phyloP scores from a whole-genome alignment of 257 asterid genomes.

The Euphrasia confusa region DNA sequence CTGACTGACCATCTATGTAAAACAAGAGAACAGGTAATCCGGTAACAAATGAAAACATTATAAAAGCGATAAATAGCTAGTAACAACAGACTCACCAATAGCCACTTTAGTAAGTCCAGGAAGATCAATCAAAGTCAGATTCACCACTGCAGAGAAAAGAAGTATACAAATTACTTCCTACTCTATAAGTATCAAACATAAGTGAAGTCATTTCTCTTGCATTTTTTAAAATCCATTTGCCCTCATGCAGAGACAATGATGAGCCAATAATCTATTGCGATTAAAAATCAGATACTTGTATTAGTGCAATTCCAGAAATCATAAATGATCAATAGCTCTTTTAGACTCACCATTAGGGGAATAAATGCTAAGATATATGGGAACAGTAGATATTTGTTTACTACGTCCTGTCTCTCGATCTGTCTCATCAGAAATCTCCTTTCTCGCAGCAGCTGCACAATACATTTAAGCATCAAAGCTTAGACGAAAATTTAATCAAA shows the following conservation, averaged over 20 bases:
- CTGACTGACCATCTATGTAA: slow-evolving; percentile 55
- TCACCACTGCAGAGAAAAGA: slow-evolving; percentile 47
- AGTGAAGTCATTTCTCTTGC: slow-evolving; percentile 2
- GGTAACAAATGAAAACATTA: slow-evolving; percentile 13
- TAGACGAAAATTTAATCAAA: background rate
- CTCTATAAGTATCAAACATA: slow-evolving; percentile 15
- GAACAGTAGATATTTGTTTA: slow-evolving; percentile 60
- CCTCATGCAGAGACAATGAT: slow-evolving; percentile 11
- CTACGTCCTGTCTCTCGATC: slow-evolving; percentile 72
- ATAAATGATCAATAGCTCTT: slow-evolving; percentile 5
- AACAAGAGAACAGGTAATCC: slow-evolving; percentile 10
- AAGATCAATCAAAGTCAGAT: slow-evolving; percentile 64
- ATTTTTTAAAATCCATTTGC: slow-evolving; percentile 10
- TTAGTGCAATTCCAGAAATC: slow-evolving; percentile 8
- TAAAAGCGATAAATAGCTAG: background rate
- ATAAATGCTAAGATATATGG: slow-evolving; percentile 65
- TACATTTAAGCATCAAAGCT: slow-evolving; percentile 13
- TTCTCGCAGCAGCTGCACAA: slow-evolving; percentile 56
- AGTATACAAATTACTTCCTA: slow-evolving; percentile 20
- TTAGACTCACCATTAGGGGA: slow-evolving; percentile 58
- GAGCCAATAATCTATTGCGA: background rate
- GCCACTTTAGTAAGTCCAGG: slow-evolving; percentile 73
- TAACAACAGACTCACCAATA: slow-evolving; percentile 40
- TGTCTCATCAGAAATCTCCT: slow-evolving; percentile 74
- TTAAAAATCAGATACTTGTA: background rate